Percentiles rank a stretch among this genome's conserved stretches.
Conservation (phyloP, 371 early-diverging fungal genomes). For the Mortierella sp. region DNA sequence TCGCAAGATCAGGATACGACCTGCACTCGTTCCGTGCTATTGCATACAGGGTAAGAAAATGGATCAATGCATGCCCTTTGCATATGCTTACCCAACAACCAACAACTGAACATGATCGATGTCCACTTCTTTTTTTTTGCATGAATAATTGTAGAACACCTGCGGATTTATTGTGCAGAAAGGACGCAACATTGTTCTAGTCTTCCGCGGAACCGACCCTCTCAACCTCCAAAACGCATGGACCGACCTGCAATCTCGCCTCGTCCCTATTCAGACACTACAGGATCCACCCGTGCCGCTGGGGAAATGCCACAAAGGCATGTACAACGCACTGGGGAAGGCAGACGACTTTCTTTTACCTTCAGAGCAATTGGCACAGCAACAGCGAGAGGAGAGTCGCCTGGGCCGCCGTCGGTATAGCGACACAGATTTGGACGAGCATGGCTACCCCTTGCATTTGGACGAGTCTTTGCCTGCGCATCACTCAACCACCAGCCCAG, state of each 20-base stretch:
- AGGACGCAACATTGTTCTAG: conserved; percentile 69
- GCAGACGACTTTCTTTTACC: conserved; percentile 46
- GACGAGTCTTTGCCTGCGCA: conserved; percentile 3
- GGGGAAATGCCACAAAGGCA: conserved; percentile 73
- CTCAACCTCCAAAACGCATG: conserved; percentile 73
- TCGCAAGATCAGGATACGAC: conserved; percentile 69
- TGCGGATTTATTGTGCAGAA: conserved; percentile 74
- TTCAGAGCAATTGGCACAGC: conserved; percentile 43
- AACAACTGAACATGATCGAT: not conserved
- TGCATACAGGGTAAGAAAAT: conserved; percentile 64
- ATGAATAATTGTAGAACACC: conserved; percentile 61
- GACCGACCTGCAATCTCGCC: conserved; percentile 66
- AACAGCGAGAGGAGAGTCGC: conserved; percentile 34
- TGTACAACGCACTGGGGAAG: conserved; percentile 73
- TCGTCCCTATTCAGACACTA: conserved; percentile 57
- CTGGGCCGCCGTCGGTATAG: conserved; percentile 22
- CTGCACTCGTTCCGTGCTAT: conserved; percentile 69
- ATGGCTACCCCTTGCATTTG: conserved; percentile 7
- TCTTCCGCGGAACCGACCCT: conserved; percentile 75
- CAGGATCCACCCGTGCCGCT: conserved; percentile 65
- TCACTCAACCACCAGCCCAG: conserved; percentile 25
- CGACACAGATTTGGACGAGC: conserved; percentile 27
- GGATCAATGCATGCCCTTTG: not conserved
- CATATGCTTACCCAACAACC: not conserved
- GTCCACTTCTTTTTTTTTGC: not conserved